Percentiles rank a stretch among this genome's conserved stretches.
phyloP scores from a whole-genome alignment of 208 protist genomes.

The Crithidia sp. region DNA sequence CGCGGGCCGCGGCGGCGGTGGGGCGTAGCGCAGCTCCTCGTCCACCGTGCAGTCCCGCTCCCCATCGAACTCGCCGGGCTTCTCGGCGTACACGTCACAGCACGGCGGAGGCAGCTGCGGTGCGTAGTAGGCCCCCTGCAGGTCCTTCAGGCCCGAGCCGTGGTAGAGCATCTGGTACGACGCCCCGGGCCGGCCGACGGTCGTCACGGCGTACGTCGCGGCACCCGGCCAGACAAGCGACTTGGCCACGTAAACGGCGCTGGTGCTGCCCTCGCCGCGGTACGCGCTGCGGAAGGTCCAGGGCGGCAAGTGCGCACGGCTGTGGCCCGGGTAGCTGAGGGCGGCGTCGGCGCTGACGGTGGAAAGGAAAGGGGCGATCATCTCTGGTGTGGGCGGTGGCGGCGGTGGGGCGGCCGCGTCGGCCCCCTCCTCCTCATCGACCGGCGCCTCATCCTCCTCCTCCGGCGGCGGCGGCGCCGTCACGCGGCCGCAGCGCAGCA shows the following conservation, averaged over 20 bases:
- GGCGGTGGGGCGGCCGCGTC: slow-evolving; percentile 16
- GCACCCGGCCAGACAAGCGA: slow-evolving; percentile 90
- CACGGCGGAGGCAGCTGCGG: slow-evolving; percentile 75
- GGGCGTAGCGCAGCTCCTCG: slow-evolving; percentile 89
- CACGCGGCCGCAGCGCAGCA: slow-evolving; percentile 72
- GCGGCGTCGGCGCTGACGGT: slow-evolving; percentile 74
- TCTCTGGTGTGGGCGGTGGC: slow-evolving; percentile 55
- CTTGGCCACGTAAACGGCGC: slow-evolving; percentile 75
- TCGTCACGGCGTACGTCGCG: slow-evolving; percentile 76
- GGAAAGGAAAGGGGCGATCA: slow-evolving; percentile 87
- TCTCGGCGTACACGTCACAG: slow-evolving; percentile 78
- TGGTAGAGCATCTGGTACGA: slow-evolving; percentile 82
- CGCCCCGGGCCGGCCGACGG: slow-evolving; percentile 68
- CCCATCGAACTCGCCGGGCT: slow-evolving; percentile 54
- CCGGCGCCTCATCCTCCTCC: slow-evolving; percentile 31
- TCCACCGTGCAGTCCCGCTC: slow-evolving; percentile 87
- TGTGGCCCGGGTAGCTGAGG: slow-evolving; percentile 79
- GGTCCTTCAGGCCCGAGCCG: slow-evolving; percentile 86
- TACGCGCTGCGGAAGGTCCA: slow-evolving; percentile 91
- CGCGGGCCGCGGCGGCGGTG: slow-evolving; percentile 60
- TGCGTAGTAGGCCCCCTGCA: slow-evolving; percentile 61
- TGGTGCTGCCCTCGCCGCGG: slow-evolving; percentile 73
- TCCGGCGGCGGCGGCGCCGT: slow-evolving; percentile 43
- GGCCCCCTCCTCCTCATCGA: slow-evolving; percentile 23
- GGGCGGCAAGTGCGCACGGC: slow-evolving; percentile 66